Evolutionary conservation across 1,284 basidiomycete genomes (phyloP).

Genomic region (Ceratobasidium sp.): DNA sequence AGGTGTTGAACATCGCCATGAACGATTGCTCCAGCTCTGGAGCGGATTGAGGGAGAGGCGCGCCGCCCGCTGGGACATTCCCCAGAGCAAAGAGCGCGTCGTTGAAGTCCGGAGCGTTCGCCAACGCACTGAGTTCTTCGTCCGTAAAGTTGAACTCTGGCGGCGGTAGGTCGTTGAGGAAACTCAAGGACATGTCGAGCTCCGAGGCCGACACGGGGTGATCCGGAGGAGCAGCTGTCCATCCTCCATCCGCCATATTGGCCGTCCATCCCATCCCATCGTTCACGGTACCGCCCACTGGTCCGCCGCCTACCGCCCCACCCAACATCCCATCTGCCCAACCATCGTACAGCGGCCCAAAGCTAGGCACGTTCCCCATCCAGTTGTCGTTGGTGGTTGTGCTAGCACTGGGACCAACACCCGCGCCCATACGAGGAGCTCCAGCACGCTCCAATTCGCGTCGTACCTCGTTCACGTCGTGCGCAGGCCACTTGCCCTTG

Average conservation of each 20-base stretch:
- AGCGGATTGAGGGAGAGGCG: background rate
- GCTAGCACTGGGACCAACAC: too few species aligned
- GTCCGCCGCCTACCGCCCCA: too few species aligned
- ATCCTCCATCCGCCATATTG: too few species aligned
- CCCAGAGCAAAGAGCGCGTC: background rate
- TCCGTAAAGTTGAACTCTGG: background rate
- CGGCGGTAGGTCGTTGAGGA: background rate
- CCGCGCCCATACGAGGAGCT: background rate
- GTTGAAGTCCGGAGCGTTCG: background rate
- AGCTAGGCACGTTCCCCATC: too few species aligned
- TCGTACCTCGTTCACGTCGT: background rate
- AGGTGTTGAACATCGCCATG: too few species aligned
- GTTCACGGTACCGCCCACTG: too few species aligned
- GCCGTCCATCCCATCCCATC: too few species aligned
- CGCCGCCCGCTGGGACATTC: background rate
- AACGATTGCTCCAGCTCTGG: background rate
- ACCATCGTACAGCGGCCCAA: too few species aligned
- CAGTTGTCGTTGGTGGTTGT: too few species aligned
- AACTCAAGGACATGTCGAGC: background rate
- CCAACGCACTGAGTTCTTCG: background rate
- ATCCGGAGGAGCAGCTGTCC: background rate
- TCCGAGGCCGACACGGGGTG: background rate
- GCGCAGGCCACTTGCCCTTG: background rate
- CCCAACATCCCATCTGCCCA: too few species aligned
- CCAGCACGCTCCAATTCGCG: background rate